Evolutionary conservation across 305 asterid genomes (phyloP).

Genomic region (Fraxinus platypoda): DNA sequence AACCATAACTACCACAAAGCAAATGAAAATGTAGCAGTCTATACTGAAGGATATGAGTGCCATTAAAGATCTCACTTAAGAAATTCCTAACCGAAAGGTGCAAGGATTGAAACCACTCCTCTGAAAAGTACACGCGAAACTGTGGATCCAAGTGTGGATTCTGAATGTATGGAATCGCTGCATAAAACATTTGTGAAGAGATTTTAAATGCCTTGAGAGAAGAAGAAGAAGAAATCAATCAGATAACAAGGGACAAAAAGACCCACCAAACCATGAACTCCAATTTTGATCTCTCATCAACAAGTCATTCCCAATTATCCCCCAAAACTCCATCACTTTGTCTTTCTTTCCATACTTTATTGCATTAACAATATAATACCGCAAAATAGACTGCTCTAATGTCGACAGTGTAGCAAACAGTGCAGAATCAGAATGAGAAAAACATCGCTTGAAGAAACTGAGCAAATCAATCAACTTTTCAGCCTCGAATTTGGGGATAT

Average conservation of each 20-base stretch:
- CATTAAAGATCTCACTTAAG: conserved; percentile 76
- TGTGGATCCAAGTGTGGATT: conserved; percentile 79
- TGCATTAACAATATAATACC: conserved; percentile 71
- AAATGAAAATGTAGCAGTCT: conserved; percentile 8
- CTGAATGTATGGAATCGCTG: conserved; percentile 83
- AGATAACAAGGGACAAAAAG: background rate
- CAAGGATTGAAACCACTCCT: conserved; percentile 81
- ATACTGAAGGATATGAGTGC: conserved; percentile 81
- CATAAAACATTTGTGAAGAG: conserved; percentile 25
- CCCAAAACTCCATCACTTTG: conserved; percentile 70
- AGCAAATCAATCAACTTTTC: conserved; percentile 67
- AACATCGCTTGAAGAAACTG: conserved; percentile 63
- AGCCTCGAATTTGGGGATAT: conserved; percentile 77
- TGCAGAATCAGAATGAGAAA: conserved; percentile 54
- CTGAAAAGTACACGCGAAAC: conserved; percentile 75
- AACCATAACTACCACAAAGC: conserved; percentile 7
- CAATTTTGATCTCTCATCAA: conserved; percentile 63
- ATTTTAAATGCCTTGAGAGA: background rate
- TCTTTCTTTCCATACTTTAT: conserved; percentile 67
- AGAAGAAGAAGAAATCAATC: background rate
- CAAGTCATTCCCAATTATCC: conserved; percentile 60
- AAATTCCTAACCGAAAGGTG: conserved; percentile 76
- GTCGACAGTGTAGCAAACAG: conserved; percentile 50
- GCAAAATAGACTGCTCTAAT: conserved; percentile 61
- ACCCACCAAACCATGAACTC: conserved; percentile 86